These are phyloP conservation scores for Plantago major DNA, from an alignment of 257 asterid species.

Conservation along the genomic window DNA sequence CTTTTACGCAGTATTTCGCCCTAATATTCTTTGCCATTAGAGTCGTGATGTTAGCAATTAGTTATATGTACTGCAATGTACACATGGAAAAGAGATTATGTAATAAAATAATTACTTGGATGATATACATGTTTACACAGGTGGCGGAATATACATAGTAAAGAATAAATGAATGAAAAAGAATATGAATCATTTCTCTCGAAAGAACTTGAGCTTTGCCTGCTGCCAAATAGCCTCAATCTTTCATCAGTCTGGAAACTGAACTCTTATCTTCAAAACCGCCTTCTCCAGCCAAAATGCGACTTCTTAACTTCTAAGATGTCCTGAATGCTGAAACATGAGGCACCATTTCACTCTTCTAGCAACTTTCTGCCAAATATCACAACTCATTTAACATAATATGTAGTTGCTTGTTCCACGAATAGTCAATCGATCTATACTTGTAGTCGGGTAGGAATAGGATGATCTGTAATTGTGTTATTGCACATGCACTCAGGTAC, in stretches of 20 bases:
- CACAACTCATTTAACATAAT: no score
- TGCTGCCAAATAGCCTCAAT: background rate
- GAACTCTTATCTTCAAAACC: background rate
- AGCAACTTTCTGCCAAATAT: background rate
- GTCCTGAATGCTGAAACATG: background rate
- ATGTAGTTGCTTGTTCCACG: background rate
- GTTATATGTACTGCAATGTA: background rate
- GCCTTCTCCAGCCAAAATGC: slow-evolving; percentile 13
- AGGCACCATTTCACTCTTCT: background rate
- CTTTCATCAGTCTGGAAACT: background rate
- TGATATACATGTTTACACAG: slow-evolving; percentile 17
- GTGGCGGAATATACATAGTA: slow-evolving; percentile 15
- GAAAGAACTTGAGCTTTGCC: background rate
- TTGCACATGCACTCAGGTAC: slow-evolving; percentile 95
- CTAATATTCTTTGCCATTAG: no score
- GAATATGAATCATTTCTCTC: slow-evolving; percentile 5
- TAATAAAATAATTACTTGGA: slow-evolving; percentile 13
- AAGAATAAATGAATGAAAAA: slow-evolving; percentile 34
- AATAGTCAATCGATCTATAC: background rate
- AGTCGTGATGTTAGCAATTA: background rate
- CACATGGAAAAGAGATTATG: background rate
- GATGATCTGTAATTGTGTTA: slow-evolving; percentile 21
- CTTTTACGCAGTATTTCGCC: no score
- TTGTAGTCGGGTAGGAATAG: slow-evolving; percentile 20
- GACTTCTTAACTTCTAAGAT: slow-evolving; percentile 1